Conservation (phyloP, 208 protist species). For the Acanthamoeba rhysodes region DNA sequence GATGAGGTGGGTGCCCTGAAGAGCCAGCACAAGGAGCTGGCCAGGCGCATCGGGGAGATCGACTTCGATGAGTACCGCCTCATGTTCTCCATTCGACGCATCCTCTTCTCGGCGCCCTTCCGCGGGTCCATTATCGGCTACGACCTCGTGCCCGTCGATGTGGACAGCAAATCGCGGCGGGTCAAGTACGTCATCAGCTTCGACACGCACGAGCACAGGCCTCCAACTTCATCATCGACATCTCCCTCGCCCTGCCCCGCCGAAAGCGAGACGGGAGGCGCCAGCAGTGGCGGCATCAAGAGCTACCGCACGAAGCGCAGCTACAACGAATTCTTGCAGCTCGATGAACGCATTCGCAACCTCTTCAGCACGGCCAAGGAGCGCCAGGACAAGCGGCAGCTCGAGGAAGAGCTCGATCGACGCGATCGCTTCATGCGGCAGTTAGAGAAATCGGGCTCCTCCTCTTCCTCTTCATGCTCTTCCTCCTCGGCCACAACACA, state of each 20-base stretch:
- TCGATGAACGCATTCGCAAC: slow-evolving; percentile 40
- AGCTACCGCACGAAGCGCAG: slow-evolving; percentile 29
- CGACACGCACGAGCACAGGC: slow-evolving; percentile 33
- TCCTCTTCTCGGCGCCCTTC: slow-evolving; percentile 34
- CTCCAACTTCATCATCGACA: background rate
- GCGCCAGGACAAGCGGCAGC: background rate
- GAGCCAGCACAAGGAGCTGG: background rate
- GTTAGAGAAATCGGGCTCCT: background rate
- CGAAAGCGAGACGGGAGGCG: background rate
- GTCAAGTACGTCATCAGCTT: slow-evolving; percentile 43
- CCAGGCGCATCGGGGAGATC: slow-evolving; percentile 3
- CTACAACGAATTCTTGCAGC: slow-evolving; percentile 31
- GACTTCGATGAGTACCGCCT: slow-evolving; percentile 35
- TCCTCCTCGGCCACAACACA: background rate
- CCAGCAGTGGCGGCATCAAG: background rate
- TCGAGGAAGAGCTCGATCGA: slow-evolving; percentile 1
- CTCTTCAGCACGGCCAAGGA: slow-evolving; percentile 1
- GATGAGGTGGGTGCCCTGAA: background rate
- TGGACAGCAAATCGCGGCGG: background rate
- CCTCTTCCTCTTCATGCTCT: background rate
- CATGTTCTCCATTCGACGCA: slow-evolving; percentile 47
- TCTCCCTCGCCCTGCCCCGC: background rate
- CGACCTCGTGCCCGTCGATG: slow-evolving; percentile 5
- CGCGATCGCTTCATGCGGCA: background rate
- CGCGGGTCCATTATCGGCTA: slow-evolving; percentile 7